phyloP scores from a whole-genome alignment of 352 stramenopile genomes.

The Aphanomyces astaci region DNA sequence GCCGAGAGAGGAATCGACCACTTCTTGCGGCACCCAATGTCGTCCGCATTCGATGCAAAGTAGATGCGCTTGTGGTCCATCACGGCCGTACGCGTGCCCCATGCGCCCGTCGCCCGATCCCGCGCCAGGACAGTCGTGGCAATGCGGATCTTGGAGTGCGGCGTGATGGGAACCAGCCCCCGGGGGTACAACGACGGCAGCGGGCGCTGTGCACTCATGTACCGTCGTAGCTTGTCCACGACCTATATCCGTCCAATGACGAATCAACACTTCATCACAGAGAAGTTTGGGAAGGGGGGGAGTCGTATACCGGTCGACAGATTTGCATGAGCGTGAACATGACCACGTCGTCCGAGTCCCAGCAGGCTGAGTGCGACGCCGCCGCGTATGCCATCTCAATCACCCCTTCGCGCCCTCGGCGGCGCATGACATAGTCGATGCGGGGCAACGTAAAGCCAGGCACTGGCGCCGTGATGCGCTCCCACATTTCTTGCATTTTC shows the following conservation, averaged over 20 bases:
- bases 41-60: conserved; percentile 52
- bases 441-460: conserved; percentile 55
- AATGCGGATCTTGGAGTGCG: conserved; percentile 56
- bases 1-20: conserved; percentile 55
- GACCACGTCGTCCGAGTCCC: conserved; percentile 84
- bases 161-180: conserved; percentile 65
- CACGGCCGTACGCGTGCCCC: conserved; percentile 63
- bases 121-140: conserved; percentile 67
- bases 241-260: too few species aligned
- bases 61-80: conserved; percentile 69
- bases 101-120: conserved; percentile 73
- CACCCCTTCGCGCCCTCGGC: conserved; percentile 73
- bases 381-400: conserved; percentile 82
- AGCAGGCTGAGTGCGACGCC: conserved; percentile 82
- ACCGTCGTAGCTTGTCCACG: conserved; percentile 69
- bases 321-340: conserved; percentile 82
- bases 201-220: conserved; percentile 65
- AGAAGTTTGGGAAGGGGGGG: too few species aligned
- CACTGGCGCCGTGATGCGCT: conserved; percentile 55
- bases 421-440: conserved; percentile 77
- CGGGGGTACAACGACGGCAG: conserved; percentile 65
- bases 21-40: conserved; percentile 62
- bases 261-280: too few species aligned
- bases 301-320: conserved; percentile 52
- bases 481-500: conserved; percentile 71